phyloP scores from a whole-genome alignment of 495 filamentous ascomycete species.

The Aspergillus sclerotioniger region DNA sequence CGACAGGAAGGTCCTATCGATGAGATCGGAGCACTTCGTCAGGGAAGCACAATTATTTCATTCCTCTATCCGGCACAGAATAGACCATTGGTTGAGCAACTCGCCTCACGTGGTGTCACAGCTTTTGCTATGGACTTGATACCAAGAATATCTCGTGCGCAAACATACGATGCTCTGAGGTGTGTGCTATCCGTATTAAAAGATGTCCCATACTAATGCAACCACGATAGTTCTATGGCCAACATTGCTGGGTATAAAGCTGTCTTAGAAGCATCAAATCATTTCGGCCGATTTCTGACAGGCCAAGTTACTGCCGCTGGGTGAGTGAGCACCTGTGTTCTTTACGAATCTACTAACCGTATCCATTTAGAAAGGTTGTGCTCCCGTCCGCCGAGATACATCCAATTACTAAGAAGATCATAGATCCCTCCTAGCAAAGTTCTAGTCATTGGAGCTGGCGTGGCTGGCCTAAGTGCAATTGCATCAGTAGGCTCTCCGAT shows the following conservation, averaged over 20 bases:
- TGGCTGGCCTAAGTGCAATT: constrained; percentile 79
- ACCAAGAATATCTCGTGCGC: constrained; percentile 77
- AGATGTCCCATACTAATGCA: not conserved
- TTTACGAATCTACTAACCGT: constrained; percentile 4
- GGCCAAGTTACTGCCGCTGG: constrained; percentile 82
- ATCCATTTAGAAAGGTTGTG: constrained; percentile 12
- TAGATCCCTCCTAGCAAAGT: constrained; percentile 82
- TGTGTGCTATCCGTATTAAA: constrained; percentile 8
- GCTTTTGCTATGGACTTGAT: constrained; percentile 84
- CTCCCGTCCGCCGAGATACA: constrained; percentile 7
- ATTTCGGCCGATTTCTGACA: constrained; percentile 77
- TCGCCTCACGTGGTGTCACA: constrained; percentile 61
- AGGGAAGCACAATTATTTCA: constrained; percentile 67
- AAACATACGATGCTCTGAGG: constrained; percentile 74
- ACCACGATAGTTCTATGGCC: constrained; percentile 63
- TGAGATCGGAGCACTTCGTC: constrained; percentile 59
- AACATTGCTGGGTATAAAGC: constrained; percentile 88
- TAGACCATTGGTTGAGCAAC: constrained; percentile 61
- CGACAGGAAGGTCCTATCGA: constrained; percentile 48
- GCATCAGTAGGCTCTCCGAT: constrained; percentile 48
- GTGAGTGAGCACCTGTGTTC: constrained; percentile 9
- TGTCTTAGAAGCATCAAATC: constrained; percentile 76
- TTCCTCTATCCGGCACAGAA: constrained; percentile 76
- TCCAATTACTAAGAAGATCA: constrained; percentile 3
- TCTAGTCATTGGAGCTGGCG: constrained; percentile 77